Percentiles rank a stretch among this genome's conserved stretches.
Evolutionary conservation across 495 filamentous ascomycete genomes (phyloP).

Genomic region (Hamigera avellanea): DNA sequence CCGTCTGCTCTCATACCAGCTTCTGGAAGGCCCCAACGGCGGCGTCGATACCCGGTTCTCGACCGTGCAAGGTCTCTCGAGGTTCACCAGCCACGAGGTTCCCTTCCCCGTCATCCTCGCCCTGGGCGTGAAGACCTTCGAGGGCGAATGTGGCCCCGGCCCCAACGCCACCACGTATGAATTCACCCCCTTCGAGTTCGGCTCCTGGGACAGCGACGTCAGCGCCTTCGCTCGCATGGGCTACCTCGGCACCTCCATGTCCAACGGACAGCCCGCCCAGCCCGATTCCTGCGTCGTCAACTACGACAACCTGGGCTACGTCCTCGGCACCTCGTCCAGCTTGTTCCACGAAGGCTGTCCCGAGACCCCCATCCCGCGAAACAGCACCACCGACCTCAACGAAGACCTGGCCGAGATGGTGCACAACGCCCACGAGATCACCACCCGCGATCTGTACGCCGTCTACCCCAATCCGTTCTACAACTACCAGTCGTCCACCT

Average conservation of each 20-base stretch:
- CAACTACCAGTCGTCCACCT: constrained; percentile 55
- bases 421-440: constrained; percentile 34
- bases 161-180: constrained; percentile 75
- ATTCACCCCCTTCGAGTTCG: constrained; percentile 83
- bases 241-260: constrained; percentile 75
- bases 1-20: constrained; percentile 70
- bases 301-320: constrained; percentile 74
- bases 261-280: constrained; percentile 45
- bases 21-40: constrained; percentile 67
- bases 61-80: constrained; percentile 63
- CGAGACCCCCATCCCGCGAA: constrained; percentile 52
- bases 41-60: constrained; percentile 78
- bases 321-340: constrained; percentile 85
- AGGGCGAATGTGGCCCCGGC: constrained; percentile 51
- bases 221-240: constrained; percentile 65
- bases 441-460: constrained; percentile 54
- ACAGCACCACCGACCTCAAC: constrained; percentile 43
- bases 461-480: constrained; percentile 90
- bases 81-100: no score
- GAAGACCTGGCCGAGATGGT: constrained; percentile 40
- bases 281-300: constrained; percentile 58
- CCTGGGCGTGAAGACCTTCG: constrained; percentile 62
- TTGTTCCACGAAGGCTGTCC: constrained; percentile 87
- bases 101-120: constrained; percentile 73
- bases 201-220: constrained; percentile 70